phyloP scores from a whole-genome alignment of 345 rosid genomes.

The Rhizophora apiculata region DNA sequence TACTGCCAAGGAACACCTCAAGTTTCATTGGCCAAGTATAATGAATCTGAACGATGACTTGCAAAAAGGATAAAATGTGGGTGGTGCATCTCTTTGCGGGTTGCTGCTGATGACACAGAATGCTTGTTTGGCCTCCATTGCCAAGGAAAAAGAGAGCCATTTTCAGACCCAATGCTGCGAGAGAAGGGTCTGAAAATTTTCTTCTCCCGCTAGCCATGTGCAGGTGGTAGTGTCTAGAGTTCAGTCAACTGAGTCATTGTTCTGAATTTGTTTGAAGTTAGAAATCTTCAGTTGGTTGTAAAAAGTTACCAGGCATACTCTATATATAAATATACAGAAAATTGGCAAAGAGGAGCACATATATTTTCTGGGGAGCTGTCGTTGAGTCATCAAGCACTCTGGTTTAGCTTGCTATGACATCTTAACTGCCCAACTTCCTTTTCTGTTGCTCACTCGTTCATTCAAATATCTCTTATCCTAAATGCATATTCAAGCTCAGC shows the following conservation, averaged over 20 bases:
- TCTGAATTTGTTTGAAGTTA: slow-evolving; percentile 43
- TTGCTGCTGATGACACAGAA: slow-evolving; percentile 43
- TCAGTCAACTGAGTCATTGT: slow-evolving; percentile 26
- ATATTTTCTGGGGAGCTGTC: slow-evolving; percentile 78
- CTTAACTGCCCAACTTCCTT: not conserved
- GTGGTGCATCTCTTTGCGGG: slow-evolving; percentile 87
- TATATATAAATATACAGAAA: slow-evolving; percentile 52
- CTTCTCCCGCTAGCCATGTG: slow-evolving; percentile 11
- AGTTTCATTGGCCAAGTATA: too few relatives aligned
- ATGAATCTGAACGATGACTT: slow-evolving; percentile 26
- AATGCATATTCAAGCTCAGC: not conserved
- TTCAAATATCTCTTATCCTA: not conserved
- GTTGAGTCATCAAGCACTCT: slow-evolving; percentile 75
- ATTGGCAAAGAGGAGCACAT: slow-evolving; percentile 75
- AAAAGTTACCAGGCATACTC: slow-evolving; percentile 59
- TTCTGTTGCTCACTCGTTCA: not conserved
- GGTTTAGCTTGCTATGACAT: slow-evolving; percentile 71
- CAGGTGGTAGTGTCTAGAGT: slow-evolving; percentile 13
- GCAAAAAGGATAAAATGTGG: slow-evolving; percentile 78
- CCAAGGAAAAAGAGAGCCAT: not conserved
- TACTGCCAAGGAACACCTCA: too few relatives aligned
- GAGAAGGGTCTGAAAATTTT: slow-evolving; percentile 70
- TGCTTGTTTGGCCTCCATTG: slow-evolving; percentile 46
- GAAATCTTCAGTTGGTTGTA: slow-evolving; percentile 69
- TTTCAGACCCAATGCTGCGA: slow-evolving; percentile 90